These are phyloP conservation scores for Dothidotthia symphoricarpi DNA, from an alignment of 2,329 filamentous ascomycete genomes.

Conservation along the genomic window DNA sequence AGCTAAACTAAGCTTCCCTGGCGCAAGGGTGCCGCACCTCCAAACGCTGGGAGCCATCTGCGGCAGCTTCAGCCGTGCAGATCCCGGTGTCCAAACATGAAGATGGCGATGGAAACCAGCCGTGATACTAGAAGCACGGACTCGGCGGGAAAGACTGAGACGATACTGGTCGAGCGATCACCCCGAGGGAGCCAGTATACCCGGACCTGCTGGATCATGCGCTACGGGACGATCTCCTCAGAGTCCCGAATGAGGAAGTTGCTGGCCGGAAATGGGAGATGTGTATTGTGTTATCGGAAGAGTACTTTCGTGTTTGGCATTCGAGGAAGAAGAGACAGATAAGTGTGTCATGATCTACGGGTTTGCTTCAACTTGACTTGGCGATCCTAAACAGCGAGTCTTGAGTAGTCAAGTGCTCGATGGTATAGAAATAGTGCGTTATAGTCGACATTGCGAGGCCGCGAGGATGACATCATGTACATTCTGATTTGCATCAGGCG, in stretches of 20 bases:
- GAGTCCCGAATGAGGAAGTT: slow-evolving; percentile 6
- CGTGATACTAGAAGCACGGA: slow-evolving; percentile 25
- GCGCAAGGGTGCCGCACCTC: slow-evolving; percentile 5
- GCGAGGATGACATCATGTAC: too few species aligned
- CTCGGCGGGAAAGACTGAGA: slow-evolving; percentile 23
- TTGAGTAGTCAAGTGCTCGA: background rate
- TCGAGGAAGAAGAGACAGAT: slow-evolving; percentile 15
- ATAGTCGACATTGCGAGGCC: background rate
- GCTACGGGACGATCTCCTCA: slow-evolving; percentile 25
- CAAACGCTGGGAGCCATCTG: slow-evolving; percentile 3
- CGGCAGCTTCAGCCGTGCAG: slow-evolving; percentile 10
- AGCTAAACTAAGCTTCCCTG: slow-evolving; percentile 30
- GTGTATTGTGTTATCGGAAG: slow-evolving; percentile 11
- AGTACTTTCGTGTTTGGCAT: slow-evolving; percentile 35
- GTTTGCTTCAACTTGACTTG: slow-evolving; percentile 20
- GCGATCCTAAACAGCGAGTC: slow-evolving; percentile 25
- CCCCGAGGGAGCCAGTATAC: slow-evolving; percentile 7
- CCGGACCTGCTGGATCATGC: slow-evolving; percentile 9
- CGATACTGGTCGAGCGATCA: slow-evolving; percentile 28
- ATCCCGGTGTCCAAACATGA: slow-evolving; percentile 12
- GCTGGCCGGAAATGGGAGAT: slow-evolving; percentile 6
- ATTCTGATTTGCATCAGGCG: too few species aligned
- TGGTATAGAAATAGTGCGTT: slow-evolving; percentile 1
- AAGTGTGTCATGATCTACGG: slow-evolving; percentile 29
- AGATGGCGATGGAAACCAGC: slow-evolving; percentile 6